Percentiles rank a stretch among this genome's conserved stretches.
Conservation (phyloP, 768 basidiomycete species). For the Mrakia blollopis region DNA sequence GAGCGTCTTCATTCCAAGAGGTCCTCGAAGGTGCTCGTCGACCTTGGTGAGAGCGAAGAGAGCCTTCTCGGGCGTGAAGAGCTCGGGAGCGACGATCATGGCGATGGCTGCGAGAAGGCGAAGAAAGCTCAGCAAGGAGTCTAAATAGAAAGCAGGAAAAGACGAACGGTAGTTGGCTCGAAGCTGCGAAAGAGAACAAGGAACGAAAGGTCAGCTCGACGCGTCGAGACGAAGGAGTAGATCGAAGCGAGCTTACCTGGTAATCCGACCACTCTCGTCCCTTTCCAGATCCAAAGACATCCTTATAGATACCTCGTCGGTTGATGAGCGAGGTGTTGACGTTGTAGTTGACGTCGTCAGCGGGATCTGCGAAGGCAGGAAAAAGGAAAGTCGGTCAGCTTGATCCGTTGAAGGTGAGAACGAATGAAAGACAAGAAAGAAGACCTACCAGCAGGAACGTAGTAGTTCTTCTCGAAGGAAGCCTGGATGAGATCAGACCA, state of each 20-base stretch:
- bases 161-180: constrained; percentile 68
- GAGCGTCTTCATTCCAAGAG: constrained; percentile 93
- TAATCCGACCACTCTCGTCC: constrained; percentile 96
- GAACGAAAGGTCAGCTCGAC: background rate
- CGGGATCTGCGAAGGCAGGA: constrained; percentile 54
- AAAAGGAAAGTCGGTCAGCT: background rate
- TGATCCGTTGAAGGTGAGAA: background rate
- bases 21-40: constrained; percentile 72
- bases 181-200: constrained; percentile 45
- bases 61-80: constrained; percentile 77
- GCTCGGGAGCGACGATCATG: constrained; percentile 93
- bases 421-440: background rate
- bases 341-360: constrained; percentile 65
- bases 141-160: background rate
- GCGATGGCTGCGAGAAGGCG: constrained; percentile 55
- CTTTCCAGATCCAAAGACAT: constrained; percentile 82
- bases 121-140: background rate
- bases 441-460: constrained; percentile 69
- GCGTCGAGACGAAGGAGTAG: constrained; percentile 30
- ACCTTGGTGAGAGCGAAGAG: constrained; percentile 72
- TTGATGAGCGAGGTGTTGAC: constrained; percentile 68
- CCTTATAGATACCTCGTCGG: constrained; percentile 95
- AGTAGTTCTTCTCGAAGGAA: constrained; percentile 87
- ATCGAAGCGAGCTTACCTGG: constrained; percentile 50
- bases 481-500: constrained; percentile 79